These are phyloP conservation scores for Fusarium goolgardi DNA, from an alignment of 2,329 filamentous ascomycete genomes.

Conservation along the genomic window DNA sequence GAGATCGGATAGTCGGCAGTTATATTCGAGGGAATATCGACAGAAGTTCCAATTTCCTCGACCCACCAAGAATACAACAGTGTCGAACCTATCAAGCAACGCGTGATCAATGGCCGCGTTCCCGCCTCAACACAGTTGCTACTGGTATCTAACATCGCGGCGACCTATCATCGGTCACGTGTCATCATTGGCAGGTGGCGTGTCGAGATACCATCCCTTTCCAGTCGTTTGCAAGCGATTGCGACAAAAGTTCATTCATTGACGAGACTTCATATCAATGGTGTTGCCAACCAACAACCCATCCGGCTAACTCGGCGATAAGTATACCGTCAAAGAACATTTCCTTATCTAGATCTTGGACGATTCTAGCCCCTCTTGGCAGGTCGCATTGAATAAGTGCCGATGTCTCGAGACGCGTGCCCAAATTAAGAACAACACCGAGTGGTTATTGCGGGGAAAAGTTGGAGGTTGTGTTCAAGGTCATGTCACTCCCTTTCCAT, in stretches of 20 bases:
- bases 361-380: conserved; percentile 9
- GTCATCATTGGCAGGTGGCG: neutral
- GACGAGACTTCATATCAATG: neutral
- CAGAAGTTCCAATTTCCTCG: conserved; percentile 17
- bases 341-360: conserved; percentile 13
- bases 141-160: rapidly evolving
- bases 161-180: neutral
- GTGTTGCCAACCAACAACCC: neutral
- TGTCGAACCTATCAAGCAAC: neutral
- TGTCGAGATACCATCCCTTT: neutral
- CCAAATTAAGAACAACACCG: neutral
- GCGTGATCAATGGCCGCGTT: neutral
- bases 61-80: neutral
- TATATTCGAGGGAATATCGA: neutral
- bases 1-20: conserved; percentile 13
- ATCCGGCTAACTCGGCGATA: conserved; percentile 28
- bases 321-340: neutral
- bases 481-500: conserved; percentile 20
- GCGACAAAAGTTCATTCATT: neutral
- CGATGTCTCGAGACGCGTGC: neutral
- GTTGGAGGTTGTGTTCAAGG: neutral
- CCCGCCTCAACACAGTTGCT: neutral
- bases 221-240: neutral
- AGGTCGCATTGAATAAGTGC: conserved; percentile 10
- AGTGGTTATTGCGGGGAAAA: conserved; percentile 13